Evolutionary conservation across 768 basidiomycete genomes (phyloP).

Genomic region (Amanita fuliginea): DNA sequence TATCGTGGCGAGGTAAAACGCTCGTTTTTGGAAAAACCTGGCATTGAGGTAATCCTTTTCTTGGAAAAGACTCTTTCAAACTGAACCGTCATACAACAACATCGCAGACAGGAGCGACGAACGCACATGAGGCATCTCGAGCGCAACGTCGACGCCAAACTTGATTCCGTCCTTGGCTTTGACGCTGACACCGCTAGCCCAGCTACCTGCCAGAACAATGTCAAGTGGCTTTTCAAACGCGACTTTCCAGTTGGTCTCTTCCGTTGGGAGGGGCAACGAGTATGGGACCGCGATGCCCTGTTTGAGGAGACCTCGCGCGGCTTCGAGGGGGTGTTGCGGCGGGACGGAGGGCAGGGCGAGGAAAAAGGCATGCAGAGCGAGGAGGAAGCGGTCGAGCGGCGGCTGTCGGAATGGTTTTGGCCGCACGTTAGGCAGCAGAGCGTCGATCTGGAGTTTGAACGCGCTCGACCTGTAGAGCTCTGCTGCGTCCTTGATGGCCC

Average conservation of each 20-base stretch:
- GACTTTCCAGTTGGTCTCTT: conserved; percentile 85
- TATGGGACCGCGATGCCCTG: conserved; percentile 57
- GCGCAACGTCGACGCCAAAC: conserved; percentile 69
- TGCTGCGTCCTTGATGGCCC: conserved; percentile 59
- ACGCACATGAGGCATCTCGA: conserved; percentile 83
- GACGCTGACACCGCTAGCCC: conserved; percentile 69
- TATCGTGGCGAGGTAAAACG: conserved; percentile 79
- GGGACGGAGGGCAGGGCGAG: conserved; percentile 43
- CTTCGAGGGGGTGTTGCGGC: conserved; percentile 58
- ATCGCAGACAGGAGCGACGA: conserved; percentile 6
- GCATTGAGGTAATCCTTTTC: conserved; percentile 90
- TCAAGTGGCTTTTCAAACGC: conserved; percentile 70
- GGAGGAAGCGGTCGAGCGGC: conserved; percentile 60
- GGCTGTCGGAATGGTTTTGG: conserved; percentile 47
- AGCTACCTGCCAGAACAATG: conserved; percentile 74
- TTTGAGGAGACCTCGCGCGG: conserved; percentile 40
- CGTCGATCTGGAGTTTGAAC: conserved; percentile 82
- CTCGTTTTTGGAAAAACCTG: conserved; percentile 86
- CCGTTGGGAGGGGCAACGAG: conserved; percentile 54
- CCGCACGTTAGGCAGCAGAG: conserved; percentile 64
- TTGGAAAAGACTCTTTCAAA: conserved; percentile 70
- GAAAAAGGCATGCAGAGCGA: conserved; percentile 56
- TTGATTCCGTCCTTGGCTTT: conserved; percentile 54
- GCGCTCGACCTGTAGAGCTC: conserved; percentile 68
- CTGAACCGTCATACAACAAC: background rate